Evolutionary conservation across 257 asterid genomes (phyloP).

Genomic region (Schizonepeta tenuifolia): DNA sequence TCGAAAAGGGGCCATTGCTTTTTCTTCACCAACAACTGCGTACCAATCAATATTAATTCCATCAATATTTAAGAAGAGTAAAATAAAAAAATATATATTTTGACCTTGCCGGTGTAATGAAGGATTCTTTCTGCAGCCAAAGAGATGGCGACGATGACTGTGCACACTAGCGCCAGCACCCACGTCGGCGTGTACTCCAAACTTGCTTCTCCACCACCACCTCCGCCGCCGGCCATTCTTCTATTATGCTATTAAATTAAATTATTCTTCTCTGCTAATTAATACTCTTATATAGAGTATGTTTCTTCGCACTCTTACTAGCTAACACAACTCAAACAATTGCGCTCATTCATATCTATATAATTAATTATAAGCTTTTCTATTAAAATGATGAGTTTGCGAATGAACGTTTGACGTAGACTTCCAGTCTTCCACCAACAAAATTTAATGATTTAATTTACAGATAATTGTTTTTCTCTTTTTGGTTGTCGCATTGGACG

Average conservation of each 20-base stretch:
- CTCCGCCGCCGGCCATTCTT: conserved; percentile 45
- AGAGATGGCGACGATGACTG: conserved; percentile 63
- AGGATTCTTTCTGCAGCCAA: conserved; percentile 56
- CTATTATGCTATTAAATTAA: too few species aligned
- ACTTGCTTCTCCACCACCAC: conserved; percentile 36
- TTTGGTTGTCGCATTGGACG: background rate
- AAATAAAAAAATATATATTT: too few species aligned
- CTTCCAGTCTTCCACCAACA: background rate
- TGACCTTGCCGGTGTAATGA: conserved; percentile 70
- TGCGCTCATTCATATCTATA: too few species aligned
- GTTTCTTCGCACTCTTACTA: too few species aligned
- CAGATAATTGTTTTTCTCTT: background rate
- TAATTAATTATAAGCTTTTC: too few species aligned
- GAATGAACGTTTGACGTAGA: background rate
- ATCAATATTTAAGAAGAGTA: too few species aligned
- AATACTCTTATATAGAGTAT: too few species aligned
- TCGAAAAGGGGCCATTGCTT: conserved; percentile 61
- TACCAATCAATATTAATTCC: background rate
- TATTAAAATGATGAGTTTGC: background rate
- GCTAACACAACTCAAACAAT: too few species aligned
- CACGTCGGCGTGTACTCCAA: conserved; percentile 74
- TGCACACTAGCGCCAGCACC: conserved; percentile 70
- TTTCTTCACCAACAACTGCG: conserved; percentile 61
- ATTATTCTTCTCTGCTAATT: too few species aligned
- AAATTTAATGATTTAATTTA: background rate